Base-by-base conservation (phyloP, 1,139 yeast species). In the Waltiozyma sp. region DNA sequence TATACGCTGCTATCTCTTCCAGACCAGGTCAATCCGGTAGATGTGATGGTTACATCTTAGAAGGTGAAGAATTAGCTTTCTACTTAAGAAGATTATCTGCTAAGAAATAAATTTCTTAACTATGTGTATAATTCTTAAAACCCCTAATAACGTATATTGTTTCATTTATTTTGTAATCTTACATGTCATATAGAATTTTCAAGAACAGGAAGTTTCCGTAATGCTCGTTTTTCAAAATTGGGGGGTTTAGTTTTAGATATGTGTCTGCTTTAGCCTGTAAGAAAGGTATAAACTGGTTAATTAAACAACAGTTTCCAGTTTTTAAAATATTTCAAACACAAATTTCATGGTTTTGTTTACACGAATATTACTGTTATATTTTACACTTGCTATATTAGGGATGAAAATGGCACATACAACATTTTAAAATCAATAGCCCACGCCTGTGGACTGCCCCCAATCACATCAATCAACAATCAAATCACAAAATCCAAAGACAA, bases 21-120 rank as follows among this genome's bases (percentile, higher is more conserved):
- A 89, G 99, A 82, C 99, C 99, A 72, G 99, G 99, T 74, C 99
- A 91, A 82, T 84, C 95, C 60, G 99, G 99, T 75, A 93, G 99
- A 80, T 83, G 91, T 77, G 98, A 93, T 72, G 99, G 99, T 75
- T 91, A 93, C 94, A 83, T 91, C 75, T 86, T 93, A 73, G 99
- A 91, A 80, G 98, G 98, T 76, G 99, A 93, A 73, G 98, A 91
- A 79, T 87, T 91, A 73, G 97, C 97, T 72, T 91, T 91, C 95
- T 91, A 91, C 95, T 83, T 91, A 73, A 88, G 95, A 83, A 89
- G 95, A 87, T 80, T 91, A 77, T 80, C 96, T 70, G 91, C 96
- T 72, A 91, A 89, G 93, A 91, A 91, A 83, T 89, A 88, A 81
- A n/a, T 33, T 44, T 38, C 23, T 39, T 33, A 15, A 43, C 34